Evolutionary conservation across 257 asterid species (phyloP).

Genomic region (Penstemon barbatus): DNA sequence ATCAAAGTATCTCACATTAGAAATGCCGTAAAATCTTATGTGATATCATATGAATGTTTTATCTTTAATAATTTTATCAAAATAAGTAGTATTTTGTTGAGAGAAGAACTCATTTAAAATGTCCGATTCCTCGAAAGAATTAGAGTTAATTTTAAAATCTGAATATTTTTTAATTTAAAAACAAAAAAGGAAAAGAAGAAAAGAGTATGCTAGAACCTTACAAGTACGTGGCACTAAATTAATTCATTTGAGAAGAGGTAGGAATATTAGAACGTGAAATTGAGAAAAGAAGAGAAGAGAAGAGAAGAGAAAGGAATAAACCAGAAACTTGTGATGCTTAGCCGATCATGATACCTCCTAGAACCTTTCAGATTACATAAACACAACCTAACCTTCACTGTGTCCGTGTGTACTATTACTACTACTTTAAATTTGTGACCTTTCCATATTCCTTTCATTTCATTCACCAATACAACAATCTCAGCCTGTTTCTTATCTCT

Average conservation of each 20-base stretch:
- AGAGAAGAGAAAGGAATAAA: constrained; percentile 24
- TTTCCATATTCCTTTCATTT: not conserved
- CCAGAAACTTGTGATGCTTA: constrained; percentile 34
- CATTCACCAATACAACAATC: not conserved
- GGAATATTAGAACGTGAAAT: not conserved
- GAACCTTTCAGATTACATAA: constrained; percentile 17
- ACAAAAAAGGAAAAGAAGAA: not conserved
- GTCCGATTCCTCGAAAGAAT: not conserved
- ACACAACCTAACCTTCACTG: not conserved
- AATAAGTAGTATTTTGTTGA: no score
- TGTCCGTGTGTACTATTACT: not conserved
- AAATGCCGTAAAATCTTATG: no score
- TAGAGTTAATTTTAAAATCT: not conserved
- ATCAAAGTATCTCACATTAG: no score
- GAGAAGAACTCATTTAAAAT: no score
- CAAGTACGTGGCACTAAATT: not conserved
- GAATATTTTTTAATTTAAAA: not conserved
- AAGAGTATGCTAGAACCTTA: not conserved
- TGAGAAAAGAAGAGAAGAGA: not conserved
- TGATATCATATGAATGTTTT: no score
- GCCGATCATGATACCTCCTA: constrained; percentile 30
- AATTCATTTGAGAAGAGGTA: not conserved
- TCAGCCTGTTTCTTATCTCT: not conserved
- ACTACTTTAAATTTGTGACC: constrained; percentile 18
- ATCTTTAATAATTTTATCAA: no score